Evolutionary conservation across 2,329 filamentous ascomycete genomes (phyloP).

Genomic region (Dactylellina sp.): DNA sequence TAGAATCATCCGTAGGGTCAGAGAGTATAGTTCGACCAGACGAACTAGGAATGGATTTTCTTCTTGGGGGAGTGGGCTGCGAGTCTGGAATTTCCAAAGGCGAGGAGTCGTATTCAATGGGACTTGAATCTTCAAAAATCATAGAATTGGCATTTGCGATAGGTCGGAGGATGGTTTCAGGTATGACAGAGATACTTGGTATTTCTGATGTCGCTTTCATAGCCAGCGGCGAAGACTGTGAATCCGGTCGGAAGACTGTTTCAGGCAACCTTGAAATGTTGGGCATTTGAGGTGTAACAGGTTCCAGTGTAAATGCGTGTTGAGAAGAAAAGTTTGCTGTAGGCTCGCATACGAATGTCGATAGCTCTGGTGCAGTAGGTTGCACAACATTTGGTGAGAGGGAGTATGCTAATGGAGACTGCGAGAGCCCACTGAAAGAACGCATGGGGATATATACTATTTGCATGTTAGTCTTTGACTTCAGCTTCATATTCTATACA

Average conservation of each 20-base stretch:
- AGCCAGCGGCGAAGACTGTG: background rate
- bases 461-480: background rate
- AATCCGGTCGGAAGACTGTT: constrained; percentile 14
- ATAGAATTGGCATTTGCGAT: background rate
- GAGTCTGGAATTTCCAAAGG: constrained; percentile 38
- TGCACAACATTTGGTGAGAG: constrained; percentile 3
- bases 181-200: constrained; percentile 15
- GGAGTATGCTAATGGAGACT: constrained; percentile 31
- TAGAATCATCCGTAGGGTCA: constrained; percentile 34
- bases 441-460: constrained; percentile 32
- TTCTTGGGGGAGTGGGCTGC: constrained; percentile 23
- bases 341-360: constrained; percentile 40
- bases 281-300: constrained; percentile 22
- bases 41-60: constrained; percentile 6
- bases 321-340: constrained; percentile 14
- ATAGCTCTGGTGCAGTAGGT: constrained; percentile 16
- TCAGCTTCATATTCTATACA: background rate
- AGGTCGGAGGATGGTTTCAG: constrained; percentile 13
- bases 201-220: background rate
- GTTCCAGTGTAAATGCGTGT: constrained; percentile 36
- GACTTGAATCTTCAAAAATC: constrained; percentile 1
- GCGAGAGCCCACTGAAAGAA: constrained; percentile 22
- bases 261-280: constrained; percentile 27
- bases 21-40: constrained; percentile 15
- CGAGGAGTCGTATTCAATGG: constrained; percentile 33